Conservation (phyloP, 805 yeast genomes). For the Metschnikowia santaceciliae region DNA sequence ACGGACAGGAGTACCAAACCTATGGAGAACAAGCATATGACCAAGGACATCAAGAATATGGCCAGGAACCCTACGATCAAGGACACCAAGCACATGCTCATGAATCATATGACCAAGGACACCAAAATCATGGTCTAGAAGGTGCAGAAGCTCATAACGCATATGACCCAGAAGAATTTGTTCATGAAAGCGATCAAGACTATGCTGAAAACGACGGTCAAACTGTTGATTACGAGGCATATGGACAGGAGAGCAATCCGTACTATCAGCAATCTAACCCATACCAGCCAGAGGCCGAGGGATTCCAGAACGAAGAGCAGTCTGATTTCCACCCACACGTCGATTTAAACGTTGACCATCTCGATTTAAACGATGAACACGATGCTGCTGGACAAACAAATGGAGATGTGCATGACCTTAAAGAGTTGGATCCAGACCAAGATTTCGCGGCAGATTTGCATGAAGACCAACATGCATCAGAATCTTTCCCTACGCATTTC, state of each 20-base stretch:
- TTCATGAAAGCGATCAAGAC: neutral
- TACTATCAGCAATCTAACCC: neutral
- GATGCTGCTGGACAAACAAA: neutral
- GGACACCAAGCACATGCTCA: neutral
- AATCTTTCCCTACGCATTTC: neutral
- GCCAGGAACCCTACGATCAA: neutral
- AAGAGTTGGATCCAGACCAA: neutral
- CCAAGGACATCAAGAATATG: neutral
- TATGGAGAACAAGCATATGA: neutral
- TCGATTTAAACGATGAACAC: neutral
- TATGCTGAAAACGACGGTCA: neutral
- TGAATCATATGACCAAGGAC: neutral
- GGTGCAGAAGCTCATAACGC: neutral
- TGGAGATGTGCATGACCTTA: neutral
- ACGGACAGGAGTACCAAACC: neutral
- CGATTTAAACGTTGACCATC: neutral
- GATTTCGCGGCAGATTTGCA: neutral
- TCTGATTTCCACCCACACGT: no score
- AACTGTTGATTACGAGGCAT: neutral
- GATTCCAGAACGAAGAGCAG: neutral
- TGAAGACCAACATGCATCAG: neutral
- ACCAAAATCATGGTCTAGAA: neutral
- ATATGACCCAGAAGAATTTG: neutral
- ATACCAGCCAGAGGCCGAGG: neutral
- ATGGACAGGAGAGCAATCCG: neutral